Percentiles rank a stretch among this genome's conserved stretches.
Evolutionary conservation across 1,284 basidiomycete genomes (phyloP).

Genomic region (Apiotrichum gracile): DNA sequence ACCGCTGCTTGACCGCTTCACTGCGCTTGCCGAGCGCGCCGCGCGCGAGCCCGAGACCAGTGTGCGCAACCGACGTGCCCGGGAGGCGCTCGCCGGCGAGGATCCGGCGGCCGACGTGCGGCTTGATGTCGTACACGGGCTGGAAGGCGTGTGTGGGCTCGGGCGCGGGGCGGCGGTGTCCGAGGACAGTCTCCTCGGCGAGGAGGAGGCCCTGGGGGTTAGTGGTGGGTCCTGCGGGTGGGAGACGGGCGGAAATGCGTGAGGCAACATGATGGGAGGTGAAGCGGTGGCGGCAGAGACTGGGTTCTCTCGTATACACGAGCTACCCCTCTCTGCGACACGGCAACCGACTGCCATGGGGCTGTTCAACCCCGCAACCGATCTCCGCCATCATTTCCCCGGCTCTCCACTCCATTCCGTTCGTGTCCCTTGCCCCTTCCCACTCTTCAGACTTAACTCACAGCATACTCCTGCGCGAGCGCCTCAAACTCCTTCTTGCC

Average conservation of each 20-base stretch:
- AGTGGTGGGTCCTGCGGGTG: slow-evolving; percentile 2
- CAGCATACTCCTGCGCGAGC: slow-evolving; percentile 44
- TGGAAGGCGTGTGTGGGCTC: slow-evolving; percentile 1
- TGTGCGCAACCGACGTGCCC: slow-evolving; percentile 32
- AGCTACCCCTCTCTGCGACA: too few relatives aligned
- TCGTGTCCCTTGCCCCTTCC: not conserved
- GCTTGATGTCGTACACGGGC: slow-evolving; percentile 6
- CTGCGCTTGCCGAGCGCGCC: slow-evolving; percentile 29
- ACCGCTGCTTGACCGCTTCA: not conserved
- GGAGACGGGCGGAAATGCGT: not conserved
- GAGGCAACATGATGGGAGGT: not conserved
- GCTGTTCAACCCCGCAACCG: too few relatives aligned
- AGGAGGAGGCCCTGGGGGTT: slow-evolving; percentile 20
- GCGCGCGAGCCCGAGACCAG: slow-evolving; percentile 42
- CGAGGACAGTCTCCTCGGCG: slow-evolving; percentile 8
- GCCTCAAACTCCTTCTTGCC: slow-evolving; percentile 38
- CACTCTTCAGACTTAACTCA: slow-evolving; percentile 29
- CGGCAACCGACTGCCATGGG: too few relatives aligned
- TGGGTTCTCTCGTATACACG: too few relatives aligned
- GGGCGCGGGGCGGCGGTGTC: slow-evolving; percentile 7
- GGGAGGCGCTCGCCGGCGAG: slow-evolving; percentile 42
- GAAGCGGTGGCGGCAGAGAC: too few relatives aligned
- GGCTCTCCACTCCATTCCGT: too few relatives aligned
- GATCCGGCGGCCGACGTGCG: slow-evolving; percentile 22
- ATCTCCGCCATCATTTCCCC: too few relatives aligned